A percentile compares a stretch with the other conserved stretches of the same genome.
Evolutionary conservation across 2,329 filamentous ascomycete species (phyloP).

Genomic region (Bertia moriformis): DNA sequence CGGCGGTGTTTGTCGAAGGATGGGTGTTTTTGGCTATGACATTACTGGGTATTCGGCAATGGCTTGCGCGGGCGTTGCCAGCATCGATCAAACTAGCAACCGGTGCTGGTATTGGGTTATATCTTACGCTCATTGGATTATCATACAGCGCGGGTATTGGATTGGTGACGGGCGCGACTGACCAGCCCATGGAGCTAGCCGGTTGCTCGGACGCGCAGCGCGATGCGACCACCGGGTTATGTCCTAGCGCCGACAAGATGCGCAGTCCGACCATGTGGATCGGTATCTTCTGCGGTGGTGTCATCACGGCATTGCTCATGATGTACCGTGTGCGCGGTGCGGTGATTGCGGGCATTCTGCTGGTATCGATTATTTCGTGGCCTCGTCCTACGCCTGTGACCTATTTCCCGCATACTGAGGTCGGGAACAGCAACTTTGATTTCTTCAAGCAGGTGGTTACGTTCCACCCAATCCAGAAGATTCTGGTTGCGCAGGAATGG

Average conservation of each 20-base stretch:
- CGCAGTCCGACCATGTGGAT: conserved; percentile 73
- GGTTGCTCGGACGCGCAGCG: conserved; percentile 41
- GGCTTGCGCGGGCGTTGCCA: conserved; percentile 46
- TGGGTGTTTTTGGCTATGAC: conserved; percentile 65
- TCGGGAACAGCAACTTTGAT: conserved; percentile 59
- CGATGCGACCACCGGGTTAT: conserved; percentile 33
- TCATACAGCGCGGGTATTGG: conserved; percentile 41
- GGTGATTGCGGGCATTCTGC: conserved; percentile 67
- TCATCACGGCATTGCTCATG: conserved; percentile 68
- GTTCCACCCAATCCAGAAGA: conserved; percentile 63
- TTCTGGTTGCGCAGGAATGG: conserved; percentile 62
- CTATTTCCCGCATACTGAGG: conserved; percentile 60
- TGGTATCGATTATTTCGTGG: conserved; percentile 83
- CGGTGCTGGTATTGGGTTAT: conserved; percentile 44
- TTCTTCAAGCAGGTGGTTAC: conserved; percentile 82
- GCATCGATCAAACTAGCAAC: conserved; percentile 47
- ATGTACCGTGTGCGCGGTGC: conserved; percentile 78
- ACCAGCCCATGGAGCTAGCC: conserved; percentile 43
- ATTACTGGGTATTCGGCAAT: conserved; percentile 44
- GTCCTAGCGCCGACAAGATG: conserved; percentile 57
- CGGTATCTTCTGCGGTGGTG: conserved; percentile 72
- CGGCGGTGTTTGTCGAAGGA: conserved; percentile 78
- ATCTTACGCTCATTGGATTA: conserved; percentile 29
- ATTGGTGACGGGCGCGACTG: conserved; percentile 34
- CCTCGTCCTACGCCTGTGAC: conserved; percentile 63